Percentiles rank a stretch among this genome's conserved stretches.
These are phyloP conservation scores for Sclerotinia sclerotiorum DNA, from an alignment of 2,329 filamentous ascomycete genomes.

Conservation along the genomic window DNA sequence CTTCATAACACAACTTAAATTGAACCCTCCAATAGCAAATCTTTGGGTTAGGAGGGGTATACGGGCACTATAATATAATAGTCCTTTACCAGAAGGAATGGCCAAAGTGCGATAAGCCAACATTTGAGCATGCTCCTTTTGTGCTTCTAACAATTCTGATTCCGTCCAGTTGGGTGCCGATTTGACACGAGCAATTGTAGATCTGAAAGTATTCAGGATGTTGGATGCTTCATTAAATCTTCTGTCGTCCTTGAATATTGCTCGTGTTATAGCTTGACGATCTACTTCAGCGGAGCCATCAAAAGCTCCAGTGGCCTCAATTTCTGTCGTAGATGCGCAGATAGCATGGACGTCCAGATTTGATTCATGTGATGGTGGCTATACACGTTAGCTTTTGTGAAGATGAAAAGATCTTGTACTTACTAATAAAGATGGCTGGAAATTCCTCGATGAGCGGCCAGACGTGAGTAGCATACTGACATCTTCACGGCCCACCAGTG, in stretches of 20 bases:
- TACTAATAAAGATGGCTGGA: constrained; percentile 36
- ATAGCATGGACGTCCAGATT: constrained; percentile 76
- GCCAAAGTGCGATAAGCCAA: constrained; percentile 86
- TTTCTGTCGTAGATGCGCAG: constrained; percentile 62
- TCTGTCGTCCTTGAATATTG: constrained; percentile 89
- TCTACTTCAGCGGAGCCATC: constrained; percentile 83
- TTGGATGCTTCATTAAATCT: constrained; percentile 82
- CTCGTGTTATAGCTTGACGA: constrained; percentile 75
- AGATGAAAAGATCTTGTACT: neutral
- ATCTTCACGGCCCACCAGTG: constrained; percentile 79
- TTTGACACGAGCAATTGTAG: constrained; percentile 75
- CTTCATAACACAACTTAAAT: constrained; percentile 85
- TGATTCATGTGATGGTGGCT: constrained; percentile 64
- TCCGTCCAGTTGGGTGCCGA: constrained; percentile 78
- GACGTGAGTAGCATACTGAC: constrained; percentile 65
- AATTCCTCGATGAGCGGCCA: constrained; percentile 41
- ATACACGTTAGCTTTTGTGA: constrained; percentile 26
- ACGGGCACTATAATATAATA: constrained; percentile 84
- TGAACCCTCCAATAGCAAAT: constrained; percentile 86
- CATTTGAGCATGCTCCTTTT: constrained; percentile 85
- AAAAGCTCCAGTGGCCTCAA: constrained; percentile 58
- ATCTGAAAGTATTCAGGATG: constrained; percentile 80
- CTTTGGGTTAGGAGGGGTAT: constrained; percentile 90
- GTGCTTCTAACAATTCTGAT: constrained; percentile 82
- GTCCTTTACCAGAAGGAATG: constrained; percentile 80